These are phyloP conservation scores for Picea glauca DNA, from an alignment of 75 land plant species.

Conservation along the genomic window DNA sequence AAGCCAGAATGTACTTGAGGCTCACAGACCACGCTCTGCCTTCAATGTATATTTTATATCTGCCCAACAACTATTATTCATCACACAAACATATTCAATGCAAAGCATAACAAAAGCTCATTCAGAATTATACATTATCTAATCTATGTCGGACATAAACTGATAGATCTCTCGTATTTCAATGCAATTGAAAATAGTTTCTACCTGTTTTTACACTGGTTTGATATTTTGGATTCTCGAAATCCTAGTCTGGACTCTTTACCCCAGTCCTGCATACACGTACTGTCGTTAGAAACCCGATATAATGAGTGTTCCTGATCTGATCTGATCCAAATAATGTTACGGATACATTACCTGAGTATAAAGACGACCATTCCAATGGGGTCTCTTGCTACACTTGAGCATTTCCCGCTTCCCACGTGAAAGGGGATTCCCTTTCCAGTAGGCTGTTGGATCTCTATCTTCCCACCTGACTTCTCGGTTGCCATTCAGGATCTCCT, in stretches of 20 bases:
- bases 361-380: slow-evolving; percentile 46
- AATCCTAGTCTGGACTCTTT: slow-evolving; percentile 2
- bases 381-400: slow-evolving; percentile 30
- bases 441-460: slow-evolving; percentile 24
- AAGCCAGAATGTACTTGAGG: slow-evolving; percentile 68
- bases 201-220: slow-evolving; percentile 23
- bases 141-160: no score
- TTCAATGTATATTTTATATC: neutral
- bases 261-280: slow-evolving; percentile 12
- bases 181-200: no score
- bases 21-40: slow-evolving; percentile 80
- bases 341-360: slow-evolving; percentile 18
- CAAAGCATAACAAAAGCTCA: no score
- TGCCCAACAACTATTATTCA: slow-evolving; percentile 6
- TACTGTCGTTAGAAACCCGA: neutral
- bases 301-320: neutral
- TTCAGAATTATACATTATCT: no score
- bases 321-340: no score
- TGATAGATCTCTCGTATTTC: no score
- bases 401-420: slow-evolving; percentile 31
- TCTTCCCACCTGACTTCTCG: slow-evolving; percentile 26
- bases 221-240: slow-evolving; percentile 6
- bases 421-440: slow-evolving; percentile 51
- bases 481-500: slow-evolving; percentile 40
- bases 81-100: neutral